Base-by-base conservation (phyloP, 1,284 basidiomycete genomes). In the Quambalaria eucalypti region DNA sequence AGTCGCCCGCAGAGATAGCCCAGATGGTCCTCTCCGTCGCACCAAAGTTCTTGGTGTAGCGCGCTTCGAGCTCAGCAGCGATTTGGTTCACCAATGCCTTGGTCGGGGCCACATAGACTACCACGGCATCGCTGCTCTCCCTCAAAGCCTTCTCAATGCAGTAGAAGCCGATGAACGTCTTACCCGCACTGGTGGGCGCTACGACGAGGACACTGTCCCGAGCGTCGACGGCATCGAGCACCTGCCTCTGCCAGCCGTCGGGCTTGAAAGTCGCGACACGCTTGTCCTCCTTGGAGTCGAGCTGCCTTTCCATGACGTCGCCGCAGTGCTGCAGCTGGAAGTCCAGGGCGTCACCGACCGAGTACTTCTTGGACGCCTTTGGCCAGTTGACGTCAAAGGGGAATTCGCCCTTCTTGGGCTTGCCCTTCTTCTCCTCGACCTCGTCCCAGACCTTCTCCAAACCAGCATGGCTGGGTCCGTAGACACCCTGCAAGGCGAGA, bases 101-200 rank as follows among this genome's bases (percentile, higher is more conserved):
- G 2, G 85, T 85, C 0, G 84, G 85, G 0, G 85, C 84, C 28
- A 86, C 80, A 67, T 86, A 87, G n/a, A 87, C 81, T 30, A 87
- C 67, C 36, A 86, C 79, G 0, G 82, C 84, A 48, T 85, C 80
- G 63, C 86, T 82, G 0, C 82, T 82, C 29, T 78, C 77, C 52
- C 82, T 76, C 4, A 86, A 72, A 12, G 85, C 77, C 57, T 81
- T 80, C 71, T 86, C 85, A 85, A 86, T 86, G 0, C 85, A 84
- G 59, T 86, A 85, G 69, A 80, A 86, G 2, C 84, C 85, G 42
- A 87, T 85, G 68, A 87, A 86, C 0, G 85, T 86, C 30, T 86
- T 87, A 30, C 85, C 54, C 14, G 46, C 84, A 82, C 67, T 67
- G 2, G 72, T 74, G 7, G 72, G 72, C 2, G 72, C 85, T 50